Base-by-base conservation (phyloP, 371 early-diverging fungal genomes). In the Apophysomyces trapeziformis region DNA sequence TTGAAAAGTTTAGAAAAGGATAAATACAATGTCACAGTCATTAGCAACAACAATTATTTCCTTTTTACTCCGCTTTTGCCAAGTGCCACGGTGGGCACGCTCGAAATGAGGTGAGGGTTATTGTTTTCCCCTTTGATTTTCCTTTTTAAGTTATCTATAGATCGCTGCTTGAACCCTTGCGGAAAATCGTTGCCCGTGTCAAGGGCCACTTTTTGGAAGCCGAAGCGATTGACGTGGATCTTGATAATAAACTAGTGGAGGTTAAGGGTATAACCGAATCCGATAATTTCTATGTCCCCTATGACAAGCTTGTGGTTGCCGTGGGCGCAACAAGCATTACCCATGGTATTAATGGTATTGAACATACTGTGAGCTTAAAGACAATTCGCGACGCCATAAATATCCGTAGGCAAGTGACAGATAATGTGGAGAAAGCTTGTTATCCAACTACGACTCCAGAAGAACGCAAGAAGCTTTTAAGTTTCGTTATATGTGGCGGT, bases 401-500 rank as follows among this genome's bases (percentile, higher is more conserved):
- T 50, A 90, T 94, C 58, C 80, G 91, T 56, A 86, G 74, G 43
- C 85, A 80, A 60, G 79, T 94, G 26, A 86, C 89, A 68, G 84
- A 85, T 41, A 91, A 90, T 72, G 87, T 96, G 57, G 99, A 98
- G 73, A 87, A 87, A 41, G 99, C 96, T 2, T 83, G 76, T 69
- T 82, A 82, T 75, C 96, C 92, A 65, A 93, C 77, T 44, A 91
- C 85, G 38, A 80, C 86, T 0, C 88, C 85, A 1, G 87, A 87
- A 38, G 96, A 97, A 67, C 82, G 91, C 61, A 85, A 88, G 37
- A 85, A 92, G 32, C 73, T 97, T 38, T 80, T 98, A 64, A 91
- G 92, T 57, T 92, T 96, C 82, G 87, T 93, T 32, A 88, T 92
- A 57, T 94, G 95, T 60, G 95, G 95, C 41, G 95, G 95, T 63